Evolutionary conservation across 2,329 filamentous ascomycete species (phyloP).

Genomic region (Botrytis fabae): DNA sequence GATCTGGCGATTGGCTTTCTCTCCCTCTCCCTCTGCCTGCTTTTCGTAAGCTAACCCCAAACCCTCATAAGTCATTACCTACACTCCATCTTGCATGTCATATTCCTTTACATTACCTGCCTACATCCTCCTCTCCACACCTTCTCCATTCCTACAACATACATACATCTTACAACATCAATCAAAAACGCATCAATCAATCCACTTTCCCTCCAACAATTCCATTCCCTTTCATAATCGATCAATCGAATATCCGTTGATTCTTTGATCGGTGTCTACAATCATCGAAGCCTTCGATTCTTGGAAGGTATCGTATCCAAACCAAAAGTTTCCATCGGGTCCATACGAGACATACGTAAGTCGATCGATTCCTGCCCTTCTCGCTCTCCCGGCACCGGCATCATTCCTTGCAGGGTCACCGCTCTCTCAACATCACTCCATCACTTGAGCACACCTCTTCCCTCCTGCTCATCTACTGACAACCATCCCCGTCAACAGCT

Average conservation of each 20-base stretch:
- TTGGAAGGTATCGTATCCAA: background rate
- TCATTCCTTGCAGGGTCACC: background rate
- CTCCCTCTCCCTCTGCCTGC: background rate
- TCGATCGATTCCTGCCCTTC: background rate
- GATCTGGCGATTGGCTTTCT: background rate
- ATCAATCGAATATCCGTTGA: background rate
- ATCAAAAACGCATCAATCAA: background rate
- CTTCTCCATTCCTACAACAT: background rate
- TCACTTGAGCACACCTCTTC: background rate
- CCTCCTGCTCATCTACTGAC: background rate
- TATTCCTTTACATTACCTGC: background rate
- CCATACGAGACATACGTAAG: background rate
- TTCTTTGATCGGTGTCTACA: conserved; percentile 9
- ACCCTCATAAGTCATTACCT: background rate
- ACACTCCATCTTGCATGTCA: background rate
- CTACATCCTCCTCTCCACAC: background rate
- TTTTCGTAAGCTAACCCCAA: conserved; percentile 5
- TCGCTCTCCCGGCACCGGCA: background rate
- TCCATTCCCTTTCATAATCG: background rate
- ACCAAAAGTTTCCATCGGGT: background rate
- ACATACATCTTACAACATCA: background rate
- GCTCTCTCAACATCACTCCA: background rate
- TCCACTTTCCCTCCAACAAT: background rate
- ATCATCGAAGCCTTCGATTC: conserved; percentile 5
- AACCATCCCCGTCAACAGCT: background rate